Conservation (phyloP, 129 eudicot species). For the Smallanthus sonchifolius region DNA sequence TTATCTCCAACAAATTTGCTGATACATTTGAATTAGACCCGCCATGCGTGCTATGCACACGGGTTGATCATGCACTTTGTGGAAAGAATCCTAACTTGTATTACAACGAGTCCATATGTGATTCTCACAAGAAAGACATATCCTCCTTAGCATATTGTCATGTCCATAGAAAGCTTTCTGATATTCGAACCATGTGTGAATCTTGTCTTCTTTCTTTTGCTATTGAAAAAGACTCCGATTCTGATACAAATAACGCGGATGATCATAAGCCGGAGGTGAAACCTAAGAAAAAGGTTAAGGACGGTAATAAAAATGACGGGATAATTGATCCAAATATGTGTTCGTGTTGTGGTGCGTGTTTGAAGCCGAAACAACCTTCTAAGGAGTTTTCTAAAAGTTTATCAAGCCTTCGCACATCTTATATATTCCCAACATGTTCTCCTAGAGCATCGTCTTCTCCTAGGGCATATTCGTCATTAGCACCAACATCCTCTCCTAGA, state of each 20-base stretch:
- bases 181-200: slow-evolving; percentile 75
- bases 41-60: slow-evolving; percentile 77
- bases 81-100: slow-evolving; percentile 34
- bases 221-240: slow-evolving; percentile 43
- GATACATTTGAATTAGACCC: slow-evolving; percentile 46
- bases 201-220: slow-evolving; percentile 85
- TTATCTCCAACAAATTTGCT: slow-evolving; percentile 52
- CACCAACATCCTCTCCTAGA: slow-evolving; percentile 25
- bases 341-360: slow-evolving; percentile 76
- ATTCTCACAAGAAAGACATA: slow-evolving; percentile 72
- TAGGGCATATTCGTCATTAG: slow-evolving; percentile 5
- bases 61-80: slow-evolving; percentile 61
- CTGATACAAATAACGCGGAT: slow-evolving; percentile 35
- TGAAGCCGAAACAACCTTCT: slow-evolving; percentile 36
- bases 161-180: slow-evolving; percentile 63
- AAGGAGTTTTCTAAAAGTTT: slow-evolving; percentile 28
- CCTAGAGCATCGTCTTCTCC: slow-evolving; percentile 44
- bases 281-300: slow-evolving; percentile 20
- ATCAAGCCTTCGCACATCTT: slow-evolving; percentile 23
- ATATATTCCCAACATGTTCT: slow-evolving; percentile 29
- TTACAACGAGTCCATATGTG: slow-evolving; percentile 70
- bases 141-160: slow-evolving; percentile 84
- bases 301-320: slow-evolving; percentile 22
- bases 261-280: slow-evolving; percentile 25
- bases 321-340: slow-evolving; percentile 25